Percentiles rank a stretch among this genome's conserved stretches.
Conservation (phyloP, 352 stramenopile genomes). For the Globisporangium nagaii region DNA sequence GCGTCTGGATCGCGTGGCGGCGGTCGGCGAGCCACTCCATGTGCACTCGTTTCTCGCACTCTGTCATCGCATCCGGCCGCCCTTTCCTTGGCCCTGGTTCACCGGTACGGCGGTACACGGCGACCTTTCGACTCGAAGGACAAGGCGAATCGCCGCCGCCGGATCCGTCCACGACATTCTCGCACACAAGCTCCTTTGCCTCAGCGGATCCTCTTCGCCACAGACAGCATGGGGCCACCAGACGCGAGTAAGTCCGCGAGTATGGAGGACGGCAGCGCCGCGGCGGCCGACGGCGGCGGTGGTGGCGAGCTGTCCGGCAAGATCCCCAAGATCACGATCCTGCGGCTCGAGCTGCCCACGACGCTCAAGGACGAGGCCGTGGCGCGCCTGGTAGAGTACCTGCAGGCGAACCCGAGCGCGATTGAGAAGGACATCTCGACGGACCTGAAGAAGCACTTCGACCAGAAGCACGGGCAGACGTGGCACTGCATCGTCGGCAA, state of each 20-base stretch:
- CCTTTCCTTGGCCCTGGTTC: too few relatives aligned
- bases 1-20: too few relatives aligned
- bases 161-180: too few relatives aligned
- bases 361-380: conserved; percentile 73
- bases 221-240: conserved; percentile 35
- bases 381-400: conserved; percentile 26
- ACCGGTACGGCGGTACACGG: too few relatives aligned
- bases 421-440: conserved; percentile 90
- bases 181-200: too few relatives aligned
- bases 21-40: too few relatives aligned
- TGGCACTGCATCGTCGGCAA: conserved; percentile 94
- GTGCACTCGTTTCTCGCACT: too few relatives aligned
- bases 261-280: conserved; percentile 7
- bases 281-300: conserved; percentile 9
- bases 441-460: conserved; percentile 99
- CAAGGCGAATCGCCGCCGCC: too few relatives aligned
- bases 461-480: conserved; percentile 93
- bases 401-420: conserved; percentile 28
- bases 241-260: conserved; percentile 31
- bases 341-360: conserved; percentile 61
- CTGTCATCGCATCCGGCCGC: too few relatives aligned
- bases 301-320: conserved; percentile 15
- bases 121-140: too few relatives aligned
- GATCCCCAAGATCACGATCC: conserved; percentile 56
- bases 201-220: too few relatives aligned